These are phyloP conservation scores for Syzygium jambos DNA, from an alignment of 345 rosid species.

Conservation along the genomic window DNA sequence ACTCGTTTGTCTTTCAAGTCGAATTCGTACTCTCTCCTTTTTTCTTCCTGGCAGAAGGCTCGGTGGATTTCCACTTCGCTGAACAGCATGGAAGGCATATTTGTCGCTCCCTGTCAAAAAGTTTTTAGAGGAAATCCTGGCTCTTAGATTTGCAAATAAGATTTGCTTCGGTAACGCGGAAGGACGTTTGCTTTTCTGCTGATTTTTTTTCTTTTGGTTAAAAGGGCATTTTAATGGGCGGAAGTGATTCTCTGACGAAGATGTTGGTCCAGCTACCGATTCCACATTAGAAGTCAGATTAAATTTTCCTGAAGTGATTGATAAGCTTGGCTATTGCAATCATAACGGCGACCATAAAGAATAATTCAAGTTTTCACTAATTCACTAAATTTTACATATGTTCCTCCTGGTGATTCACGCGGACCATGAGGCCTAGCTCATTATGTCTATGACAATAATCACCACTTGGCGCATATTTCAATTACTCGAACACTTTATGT, in stretches of 20 bases:
- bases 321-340: neutral
- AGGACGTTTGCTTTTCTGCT: neutral
- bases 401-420: neutral
- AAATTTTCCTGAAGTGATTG: neutral
- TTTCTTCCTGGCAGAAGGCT: too few relatives aligned
- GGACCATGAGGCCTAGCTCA: neutral
- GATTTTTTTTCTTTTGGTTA: neutral
- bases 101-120: neutral
- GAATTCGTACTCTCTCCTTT: too few relatives aligned
- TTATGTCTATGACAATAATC: neutral
- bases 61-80: too few relatives aligned
- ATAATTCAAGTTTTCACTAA: neutral
- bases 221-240: neutral
- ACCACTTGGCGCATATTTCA: too few relatives aligned
- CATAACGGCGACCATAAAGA: neutral
- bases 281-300: neutral
- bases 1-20: neutral
- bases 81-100: too few relatives aligned
- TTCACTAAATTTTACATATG: neutral
- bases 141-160: too few relatives aligned
- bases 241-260: neutral
- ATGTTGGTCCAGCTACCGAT: neutral
- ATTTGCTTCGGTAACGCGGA: neutral
- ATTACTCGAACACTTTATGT: too few relatives aligned
- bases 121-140: neutral